phyloP scores from a whole-genome alignment of 306 rosid species.

The Begonia fuchsioides region DNA sequence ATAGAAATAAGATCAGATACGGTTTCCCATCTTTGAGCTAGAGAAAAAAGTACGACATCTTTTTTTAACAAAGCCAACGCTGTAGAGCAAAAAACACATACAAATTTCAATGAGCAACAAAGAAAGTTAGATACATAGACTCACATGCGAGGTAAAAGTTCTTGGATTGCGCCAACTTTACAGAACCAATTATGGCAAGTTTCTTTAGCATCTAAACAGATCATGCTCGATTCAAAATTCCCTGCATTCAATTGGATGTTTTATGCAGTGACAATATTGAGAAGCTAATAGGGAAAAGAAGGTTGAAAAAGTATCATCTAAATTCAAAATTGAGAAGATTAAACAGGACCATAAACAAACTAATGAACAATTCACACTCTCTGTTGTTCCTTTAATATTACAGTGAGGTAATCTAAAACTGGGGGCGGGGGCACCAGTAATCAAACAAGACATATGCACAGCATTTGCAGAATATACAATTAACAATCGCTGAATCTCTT shows the following conservation, averaged over 20 bases:
- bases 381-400: background rate
- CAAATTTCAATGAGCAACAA: conserved; percentile 1
- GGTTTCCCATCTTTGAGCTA: too few relatives aligned
- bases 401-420: background rate
- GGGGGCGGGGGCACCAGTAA: too few relatives aligned
- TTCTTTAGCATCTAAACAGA: conserved; percentile 78
- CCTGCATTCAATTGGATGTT: conserved; percentile 31
- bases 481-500: too few relatives aligned
- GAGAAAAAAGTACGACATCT: too few relatives aligned
- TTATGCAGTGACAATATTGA: conserved; percentile 9
- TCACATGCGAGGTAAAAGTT: conserved; percentile 99
- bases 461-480: too few relatives aligned
- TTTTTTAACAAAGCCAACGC: too few relatives aligned
- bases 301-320: background rate
- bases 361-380: background rate
- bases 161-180: conserved; percentile 85
- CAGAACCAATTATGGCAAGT: conserved; percentile 91
- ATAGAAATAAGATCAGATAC: too few relatives aligned
- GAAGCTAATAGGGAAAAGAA: background rate
- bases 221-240: conserved; percentile 39
- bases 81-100: background rate
- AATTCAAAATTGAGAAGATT: background rate
- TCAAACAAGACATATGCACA: background rate
- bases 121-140: conserved; percentile 14
- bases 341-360: background rate